A percentile compares a stretch with the other conserved stretches of the same genome.
phyloP scores from a whole-genome alignment of 352 stramenopile genomes.

The Phytophthora pinifolia region DNA sequence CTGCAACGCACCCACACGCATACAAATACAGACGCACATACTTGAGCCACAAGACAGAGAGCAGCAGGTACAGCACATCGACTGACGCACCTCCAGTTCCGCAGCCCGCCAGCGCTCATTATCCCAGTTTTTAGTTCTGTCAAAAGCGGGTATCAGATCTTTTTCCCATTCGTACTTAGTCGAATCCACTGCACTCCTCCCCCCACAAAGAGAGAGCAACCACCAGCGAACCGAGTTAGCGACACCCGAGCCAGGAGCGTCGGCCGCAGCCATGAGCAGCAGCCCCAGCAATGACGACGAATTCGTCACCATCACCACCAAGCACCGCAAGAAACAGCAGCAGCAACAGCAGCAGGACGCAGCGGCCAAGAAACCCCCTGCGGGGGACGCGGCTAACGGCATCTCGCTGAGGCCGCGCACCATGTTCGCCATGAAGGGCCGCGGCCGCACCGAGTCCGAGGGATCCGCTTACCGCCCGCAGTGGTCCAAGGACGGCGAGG shows the following conservation, averaged over 20 bases:
- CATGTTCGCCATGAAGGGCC: slow-evolving; percentile 89
- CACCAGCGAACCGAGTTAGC: slow-evolving; percentile 8
- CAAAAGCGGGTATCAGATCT: slow-evolving; percentile 5
- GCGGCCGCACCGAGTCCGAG: slow-evolving; percentile 70
- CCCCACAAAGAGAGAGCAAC: no score
- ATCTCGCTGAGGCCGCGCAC: slow-evolving; percentile 81
- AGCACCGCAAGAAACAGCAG: slow-evolving; percentile 68
- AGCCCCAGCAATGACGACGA: slow-evolving; percentile 54
- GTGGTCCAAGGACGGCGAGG: slow-evolving; percentile 87
- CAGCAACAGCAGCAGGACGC: slow-evolving; percentile 10
- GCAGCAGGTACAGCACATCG: background rate
- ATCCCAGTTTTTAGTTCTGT: background rate
- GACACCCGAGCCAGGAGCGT: background rate
- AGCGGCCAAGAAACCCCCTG: slow-evolving; percentile 26
- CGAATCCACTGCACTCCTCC: background rate
- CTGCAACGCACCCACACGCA: slow-evolving; percentile 16
- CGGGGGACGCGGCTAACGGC: slow-evolving; percentile 2
- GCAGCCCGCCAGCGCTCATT: slow-evolving; percentile 33
- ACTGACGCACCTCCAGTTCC: slow-evolving; percentile 36
- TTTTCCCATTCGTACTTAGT: slow-evolving; percentile 16
- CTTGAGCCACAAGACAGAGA: background rate
- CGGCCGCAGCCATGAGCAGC: slow-evolving; percentile 31
- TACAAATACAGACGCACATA: no score
- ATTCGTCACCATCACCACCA: slow-evolving; percentile 78
- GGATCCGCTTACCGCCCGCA: slow-evolving; percentile 73